A percentile compares a stretch with the other conserved stretches of the same genome.
phyloP scores from a whole-genome alignment of 371 early-diverging fungal genomes.

The Mucor circinelloides region DNA sequence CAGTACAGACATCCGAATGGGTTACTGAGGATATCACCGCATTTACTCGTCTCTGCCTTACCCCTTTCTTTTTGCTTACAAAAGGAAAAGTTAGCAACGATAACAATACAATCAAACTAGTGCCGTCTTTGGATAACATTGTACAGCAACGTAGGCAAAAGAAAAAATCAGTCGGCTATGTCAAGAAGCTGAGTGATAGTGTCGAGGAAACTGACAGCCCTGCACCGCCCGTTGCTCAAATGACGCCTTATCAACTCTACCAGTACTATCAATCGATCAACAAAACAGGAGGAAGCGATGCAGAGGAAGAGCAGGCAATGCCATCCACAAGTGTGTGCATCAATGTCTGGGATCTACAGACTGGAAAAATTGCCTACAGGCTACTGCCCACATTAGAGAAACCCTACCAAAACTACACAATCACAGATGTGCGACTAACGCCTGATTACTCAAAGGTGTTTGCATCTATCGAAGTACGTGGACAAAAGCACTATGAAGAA shows the following conservation, averaged over 20 bases:
- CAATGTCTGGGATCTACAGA: slow-evolving; percentile 62
- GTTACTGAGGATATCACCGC: slow-evolving; percentile 31
- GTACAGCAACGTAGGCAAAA: slow-evolving; percentile 9
- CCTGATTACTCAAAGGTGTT: slow-evolving; percentile 34
- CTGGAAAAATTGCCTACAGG: slow-evolving; percentile 48
- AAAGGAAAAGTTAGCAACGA: slow-evolving; percentile 35
- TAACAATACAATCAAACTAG: neutral
- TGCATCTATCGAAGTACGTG: slow-evolving; percentile 39
- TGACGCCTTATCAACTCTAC: slow-evolving; percentile 47
- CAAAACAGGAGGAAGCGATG: neutral
- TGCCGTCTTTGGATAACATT: slow-evolving; percentile 17
- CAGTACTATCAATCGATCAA: slow-evolving; percentile 30
- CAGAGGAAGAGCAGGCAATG: slow-evolving; percentile 4
- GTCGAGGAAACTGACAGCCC: neutral
- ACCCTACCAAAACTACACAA: slow-evolving; percentile 26
- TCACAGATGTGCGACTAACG: slow-evolving; percentile 40
- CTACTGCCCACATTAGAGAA: slow-evolving; percentile 35
- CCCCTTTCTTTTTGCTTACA: slow-evolving; percentile 57
- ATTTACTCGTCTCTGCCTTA: slow-evolving; percentile 52
- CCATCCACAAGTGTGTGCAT: slow-evolving; percentile 46
- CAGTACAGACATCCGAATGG: slow-evolving; percentile 12
- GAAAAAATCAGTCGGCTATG: slow-evolving; percentile 15
- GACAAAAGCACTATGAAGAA: slow-evolving; percentile 24
- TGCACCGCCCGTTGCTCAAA: slow-evolving; percentile 9
- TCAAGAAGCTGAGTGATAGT: slow-evolving; percentile 13